Percentiles rank a stretch among this genome's conserved stretches.
Conservation (phyloP, 2,329 filamentous ascomycete species). For the Podosphaera leucotricha region DNA sequence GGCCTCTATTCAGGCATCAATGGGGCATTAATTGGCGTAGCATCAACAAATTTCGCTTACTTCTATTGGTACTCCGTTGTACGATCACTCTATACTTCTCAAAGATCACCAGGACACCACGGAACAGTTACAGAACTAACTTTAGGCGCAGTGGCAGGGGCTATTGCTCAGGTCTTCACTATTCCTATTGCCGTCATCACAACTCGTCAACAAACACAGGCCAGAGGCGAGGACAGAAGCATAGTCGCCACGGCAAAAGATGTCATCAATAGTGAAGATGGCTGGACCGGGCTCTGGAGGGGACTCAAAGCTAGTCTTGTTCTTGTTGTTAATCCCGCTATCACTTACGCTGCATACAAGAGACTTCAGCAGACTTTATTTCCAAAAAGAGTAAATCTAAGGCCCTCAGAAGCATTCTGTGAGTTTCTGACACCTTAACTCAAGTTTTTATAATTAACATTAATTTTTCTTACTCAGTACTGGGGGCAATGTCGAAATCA, state of each 20-base stretch:
- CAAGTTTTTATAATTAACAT: neutral
- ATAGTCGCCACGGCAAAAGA: slow-evolving; percentile 72
- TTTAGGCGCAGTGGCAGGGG: slow-evolving; percentile 69
- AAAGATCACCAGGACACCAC: slow-evolving; percentile 35
- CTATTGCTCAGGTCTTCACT: slow-evolving; percentile 82
- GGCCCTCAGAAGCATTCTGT: slow-evolving; percentile 79
- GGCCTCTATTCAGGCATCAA: slow-evolving; percentile 80
- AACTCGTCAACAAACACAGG: slow-evolving; percentile 84
- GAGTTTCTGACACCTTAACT: slow-evolving; percentile 20
- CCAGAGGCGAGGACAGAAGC: slow-evolving; percentile 62
- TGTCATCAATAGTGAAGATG: slow-evolving; percentile 76
- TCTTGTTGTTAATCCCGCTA: slow-evolving; percentile 84
- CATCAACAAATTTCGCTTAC: slow-evolving; percentile 96
- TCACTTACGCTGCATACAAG: slow-evolving; percentile 95
- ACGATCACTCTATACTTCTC: slow-evolving; percentile 50
- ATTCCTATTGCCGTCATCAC: slow-evolving; percentile 92
- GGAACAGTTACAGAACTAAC: slow-evolving; percentile 63
- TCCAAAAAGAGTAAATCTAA: slow-evolving; percentile 50
- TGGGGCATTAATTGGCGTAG: slow-evolving; percentile 71
- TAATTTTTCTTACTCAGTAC: slow-evolving; percentile 28
- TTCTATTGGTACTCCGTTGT: slow-evolving; percentile 98
- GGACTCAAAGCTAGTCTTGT: slow-evolving; percentile 90
- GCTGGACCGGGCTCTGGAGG: slow-evolving; percentile 73
- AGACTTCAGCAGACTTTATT: slow-evolving; percentile 57
- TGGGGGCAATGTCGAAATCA: slow-evolving; percentile 82